Evolutionary conservation across 495 filamentous ascomycete species (phyloP), one percentile per base, ranked within the genome.

Genomic region (Letharia lupina): DNA sequence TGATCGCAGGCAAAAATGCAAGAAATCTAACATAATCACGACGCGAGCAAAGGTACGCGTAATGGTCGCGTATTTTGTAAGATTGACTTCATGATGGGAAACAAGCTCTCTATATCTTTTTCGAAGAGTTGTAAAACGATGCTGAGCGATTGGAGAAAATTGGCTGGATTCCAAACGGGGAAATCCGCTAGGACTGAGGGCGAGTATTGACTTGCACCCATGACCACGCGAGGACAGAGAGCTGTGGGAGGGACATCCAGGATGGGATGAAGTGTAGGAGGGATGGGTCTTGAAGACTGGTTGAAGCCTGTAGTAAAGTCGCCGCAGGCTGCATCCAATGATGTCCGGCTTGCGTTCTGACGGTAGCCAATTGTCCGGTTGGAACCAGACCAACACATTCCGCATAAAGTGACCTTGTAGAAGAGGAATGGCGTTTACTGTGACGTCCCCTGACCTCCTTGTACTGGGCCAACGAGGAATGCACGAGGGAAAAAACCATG

Each of bases 381-480:
- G n/a, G 6, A 41, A n/a, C 63, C 12, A 58, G 35, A 35, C 41
- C 52, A 40, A 37, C 20, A 31, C 63, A 65, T 65, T 65, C 63
- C 63, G 31, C 23, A 58, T 50, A 20, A 48, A 58, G 33, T 65
- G 23, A 37, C 7, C 52, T 39, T 28, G 47, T 40, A 13, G 23
- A 44, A 60, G n/a, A 37, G 54, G 63, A 58, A 65, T 65, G 54
- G 63, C 37, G 63, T 57, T 44, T 15, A 44, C 11, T 35, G 10
- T 59, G 54, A 41, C 50, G 23, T 40, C 47, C 63, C 56, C 58
- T 50, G 63, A 45, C 23, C 67, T 56, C 67, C 64, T 63, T 69
- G 63, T 45, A 48, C 37, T 37, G 59, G 48, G 40, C 63, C 35
- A 63, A 40, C 35, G 52, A 63, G 67, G 64, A 69, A 69, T 69